Evolutionary conservation across 1,139 yeast species (phyloP).

Genomic region (Taphrina communis): DNA sequence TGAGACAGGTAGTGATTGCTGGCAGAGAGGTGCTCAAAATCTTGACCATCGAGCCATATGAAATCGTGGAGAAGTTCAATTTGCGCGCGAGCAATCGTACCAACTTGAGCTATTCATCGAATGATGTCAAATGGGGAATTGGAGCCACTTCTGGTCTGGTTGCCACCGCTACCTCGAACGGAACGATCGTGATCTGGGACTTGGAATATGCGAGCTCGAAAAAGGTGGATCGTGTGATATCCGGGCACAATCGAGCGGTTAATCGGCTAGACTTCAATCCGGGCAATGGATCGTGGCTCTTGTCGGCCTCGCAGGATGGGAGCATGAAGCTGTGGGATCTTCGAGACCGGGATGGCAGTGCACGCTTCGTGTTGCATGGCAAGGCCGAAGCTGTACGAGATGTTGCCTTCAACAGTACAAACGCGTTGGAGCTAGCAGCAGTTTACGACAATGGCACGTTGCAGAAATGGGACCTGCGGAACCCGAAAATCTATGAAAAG

Average conservation of each 20-base stretch:
- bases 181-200: slow-evolving; percentile 45
- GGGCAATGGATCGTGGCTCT: slow-evolving; percentile 62
- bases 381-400: slow-evolving; percentile 58
- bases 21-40: slow-evolving; percentile 49
- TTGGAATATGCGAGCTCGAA: slow-evolving; percentile 40
- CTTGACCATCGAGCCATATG: slow-evolving; percentile 47
- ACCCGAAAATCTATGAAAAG: slow-evolving; percentile 58
- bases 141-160: slow-evolving; percentile 46
- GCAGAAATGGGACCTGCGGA: slow-evolving; percentile 81
- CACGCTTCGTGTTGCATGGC: slow-evolving; percentile 55
- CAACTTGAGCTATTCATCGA: slow-evolving; percentile 46
- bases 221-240: slow-evolving; percentile 49
- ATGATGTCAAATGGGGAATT: slow-evolving; percentile 53
- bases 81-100: slow-evolving; percentile 43
- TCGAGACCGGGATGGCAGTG: slow-evolving; percentile 44
- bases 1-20: slow-evolving; percentile 33
- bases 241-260: slow-evolving; percentile 80
- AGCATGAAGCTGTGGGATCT: slow-evolving; percentile 73
- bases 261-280: slow-evolving; percentile 76
- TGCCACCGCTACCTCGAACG: slow-evolving; percentile 46
- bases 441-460: slow-evolving; percentile 91
- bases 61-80: slow-evolving; percentile 45
- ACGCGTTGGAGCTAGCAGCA: slow-evolving; percentile 62
- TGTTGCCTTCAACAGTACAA: slow-evolving; percentile 54
- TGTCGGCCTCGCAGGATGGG: slow-evolving; percentile 94